A percentile compares a stretch with the other conserved stretches of the same genome.
Conservation (phyloP, 345 rosid species). For the Lumnitzera littorea region DNA sequence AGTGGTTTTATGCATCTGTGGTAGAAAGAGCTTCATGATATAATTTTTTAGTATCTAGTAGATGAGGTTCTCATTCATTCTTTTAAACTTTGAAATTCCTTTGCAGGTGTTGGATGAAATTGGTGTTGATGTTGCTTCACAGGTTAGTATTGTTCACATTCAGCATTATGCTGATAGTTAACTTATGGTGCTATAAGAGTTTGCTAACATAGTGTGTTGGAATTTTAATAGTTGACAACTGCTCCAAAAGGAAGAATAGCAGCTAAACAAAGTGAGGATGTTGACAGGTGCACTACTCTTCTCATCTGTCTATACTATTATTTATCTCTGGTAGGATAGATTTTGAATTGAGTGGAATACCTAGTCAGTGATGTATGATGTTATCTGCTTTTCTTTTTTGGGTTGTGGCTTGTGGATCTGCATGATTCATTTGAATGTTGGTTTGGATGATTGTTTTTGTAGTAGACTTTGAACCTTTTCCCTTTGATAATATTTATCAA, state of each 20-base stretch:
- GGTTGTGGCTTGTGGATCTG: neutral
- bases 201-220: constrained; percentile 7
- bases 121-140: constrained; percentile 89
- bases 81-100: neutral
- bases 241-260: constrained; percentile 82
- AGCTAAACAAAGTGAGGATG: constrained; percentile 50
- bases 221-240: constrained; percentile 52
- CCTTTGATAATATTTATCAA: no score
- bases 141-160: constrained; percentile 42
- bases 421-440: no score
- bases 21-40: no score
- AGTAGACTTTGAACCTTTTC: no score
- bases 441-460: no score
- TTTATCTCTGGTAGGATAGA: neutral
- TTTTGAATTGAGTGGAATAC: neutral
- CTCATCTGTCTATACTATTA: no score
- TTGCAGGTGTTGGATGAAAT: constrained; percentile 92
- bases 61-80: neutral
- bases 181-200: neutral
- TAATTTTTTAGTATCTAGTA: neutral
- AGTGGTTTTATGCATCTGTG: neutral
- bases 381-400: neutral
- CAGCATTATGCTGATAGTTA: neutral
- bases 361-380: neutral
- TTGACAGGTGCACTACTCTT: constrained; percentile 47